Base-by-base conservation (phyloP, 2,329 filamentous ascomycete genomes). In the Achaetomium macrosporum region DNA sequence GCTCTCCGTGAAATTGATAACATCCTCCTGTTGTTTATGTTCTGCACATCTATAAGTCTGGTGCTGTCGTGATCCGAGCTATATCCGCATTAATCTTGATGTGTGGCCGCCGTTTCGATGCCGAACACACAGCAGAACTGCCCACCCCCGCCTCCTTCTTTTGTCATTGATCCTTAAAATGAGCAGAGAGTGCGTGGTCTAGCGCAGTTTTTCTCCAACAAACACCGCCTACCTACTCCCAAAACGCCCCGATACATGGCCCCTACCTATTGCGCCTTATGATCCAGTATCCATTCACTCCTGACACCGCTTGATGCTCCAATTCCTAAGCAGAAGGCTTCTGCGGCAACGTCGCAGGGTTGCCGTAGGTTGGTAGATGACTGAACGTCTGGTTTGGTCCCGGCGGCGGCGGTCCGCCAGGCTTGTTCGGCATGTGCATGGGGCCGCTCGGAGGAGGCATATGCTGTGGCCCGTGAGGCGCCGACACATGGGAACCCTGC, bases 301-400 rank as follows among this genome's bases (percentile, higher is more conserved):
- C 55, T 52, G 46, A 55, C 56, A 57, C 57, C 58, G 48, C 46
- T 46, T 39, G n/a, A 61, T 62, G 56, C 44, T 45, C 53, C 47
- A 56, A 56, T 46, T 58, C 54, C 54, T 50, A 66, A 54, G 74
- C 73, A 33, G 76, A 69, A 54, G 79, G 79, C 68, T 82, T 82
- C 64, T 82, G 79, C 55, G 79, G 79, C 64, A 83, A 65, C 31
- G 77, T 77, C 31, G 79, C 78, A 53, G 79, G 79, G 65, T 83
- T 83, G 58, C 79, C 79, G 59, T 82, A 83, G 53, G 71, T 74
- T 41, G 77, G 78, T 57, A 83, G 67, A 60, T 80, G 77, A 55
- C 72, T 75, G 60, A 75, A 82, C 6, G 73, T 65, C 60, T 76
- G 77, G 48, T 64, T 64, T 5, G 42, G 51, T 5, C 41, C 49